A percentile compares a stretch with the other conserved stretches of the same genome.
These are phyloP conservation scores for sweet orange (Citrus sinensis) DNA, from an alignment of 345 rosid genomes.

Conservation along the genomic window DVS_A1.0 CM039168.1:22974501-22975000, in stretches of 20 bases:
- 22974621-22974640: conserved; percentile 61
- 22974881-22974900: background rate
- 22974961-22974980: background rate
- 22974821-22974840: no score
- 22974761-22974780: conserved; percentile 11
- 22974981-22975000: background rate
- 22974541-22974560: background rate
- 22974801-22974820: background rate
- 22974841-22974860: background rate
- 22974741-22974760: conserved; percentile 98
- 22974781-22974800: background rate
- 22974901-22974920: background rate
- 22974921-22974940: background rate
- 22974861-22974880: background rate
- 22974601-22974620: background rate
- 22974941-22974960: background rate
- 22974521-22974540: background rate
- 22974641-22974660: conserved; percentile 84
- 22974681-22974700: conserved; percentile 88
- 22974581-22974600: background rate
- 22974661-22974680: conserved; percentile 88
- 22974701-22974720: conserved; percentile 84
- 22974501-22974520: background rate
- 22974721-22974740: conserved; percentile 97
- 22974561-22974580: background rate